Evolutionary conservation across 2,329 filamentous ascomycete genomes (phyloP).

Genomic region (Eutypa lata): DNA sequence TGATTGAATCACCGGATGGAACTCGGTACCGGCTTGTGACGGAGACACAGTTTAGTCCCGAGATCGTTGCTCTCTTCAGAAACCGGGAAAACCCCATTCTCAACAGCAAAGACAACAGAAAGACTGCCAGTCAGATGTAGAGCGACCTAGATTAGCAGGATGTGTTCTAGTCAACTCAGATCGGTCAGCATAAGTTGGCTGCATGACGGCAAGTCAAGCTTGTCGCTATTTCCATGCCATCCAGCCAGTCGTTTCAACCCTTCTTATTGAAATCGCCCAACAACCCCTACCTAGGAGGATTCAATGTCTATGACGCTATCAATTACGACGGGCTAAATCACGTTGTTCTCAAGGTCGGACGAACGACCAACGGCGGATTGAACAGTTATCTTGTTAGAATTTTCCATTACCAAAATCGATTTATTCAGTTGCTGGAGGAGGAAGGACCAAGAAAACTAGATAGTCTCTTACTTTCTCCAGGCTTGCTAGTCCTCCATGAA

Average conservation of each 20-base stretch:
- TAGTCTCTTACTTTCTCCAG: background rate
- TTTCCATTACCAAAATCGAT: background rate
- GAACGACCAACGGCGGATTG: no score
- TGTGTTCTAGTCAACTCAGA: background rate
- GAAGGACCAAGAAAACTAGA: background rate
- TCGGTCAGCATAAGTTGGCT: no score
- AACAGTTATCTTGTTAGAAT: background rate
- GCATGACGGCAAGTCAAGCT: no score
- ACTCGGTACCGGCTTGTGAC: conserved; percentile 6
- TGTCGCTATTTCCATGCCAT: no score
- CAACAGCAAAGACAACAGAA: conserved; percentile 10
- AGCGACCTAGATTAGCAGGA: conserved; percentile 1
- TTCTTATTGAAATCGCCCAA: background rate
- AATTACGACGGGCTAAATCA: background rate
- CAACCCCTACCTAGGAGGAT: background rate
- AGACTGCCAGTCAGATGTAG: conserved; percentile 18
- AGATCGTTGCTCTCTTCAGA: conserved; percentile 16
- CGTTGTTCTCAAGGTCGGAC: no score
- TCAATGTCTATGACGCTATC: background rate
- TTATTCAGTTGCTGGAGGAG: background rate
- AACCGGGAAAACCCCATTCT: conserved; percentile 18
- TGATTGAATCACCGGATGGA: conserved; percentile 2
- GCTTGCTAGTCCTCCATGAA: background rate
- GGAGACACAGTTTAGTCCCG: conserved; percentile 12
- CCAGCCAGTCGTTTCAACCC: background rate